Base-by-base conservation (phyloP, 768 basidiomycete genomes). In the Mycena polygramma region DNA sequence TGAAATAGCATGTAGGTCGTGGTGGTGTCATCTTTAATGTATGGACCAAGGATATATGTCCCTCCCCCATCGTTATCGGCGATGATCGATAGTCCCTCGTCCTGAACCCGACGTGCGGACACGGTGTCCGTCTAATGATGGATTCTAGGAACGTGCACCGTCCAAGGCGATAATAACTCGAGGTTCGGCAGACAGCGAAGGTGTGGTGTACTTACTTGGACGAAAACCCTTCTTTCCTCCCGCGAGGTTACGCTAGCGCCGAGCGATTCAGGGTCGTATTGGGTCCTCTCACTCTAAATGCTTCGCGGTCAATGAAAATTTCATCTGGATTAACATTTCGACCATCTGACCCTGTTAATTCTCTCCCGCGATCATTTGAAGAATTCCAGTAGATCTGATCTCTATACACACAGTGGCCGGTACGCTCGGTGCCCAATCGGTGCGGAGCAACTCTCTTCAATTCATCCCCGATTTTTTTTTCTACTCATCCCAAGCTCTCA, bases 61-160 rank as follows among this genome's bases (percentile, higher is more conserved):
- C 6, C 48, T 39, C 11, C 46, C 41, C 14, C 59, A 26, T 45
- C 57, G 54, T 66, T 63, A 63, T 66, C 70, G 26, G 41, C 41
- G 59, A 62, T 58, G 52, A 67, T 67, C 70, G 70, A 66, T 66
- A 43, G 20, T 59, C 49, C 57, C 30, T 43, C 57, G 37, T 51
- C 30, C 39, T 30, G 22, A 35, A 30, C 43, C 68, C 51, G 48
- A 37, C 49, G 14, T 41, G 51, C 17, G 53, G 63, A 46, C 52
- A 20, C 65, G 60, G 66, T 70, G 69, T 51, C 39, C 39, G 17
- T 55, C 60, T 45, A 52, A 61, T 63, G 68, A 63, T 69, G 62
- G 55, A 69, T 57, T 52, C 62, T 13, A 63, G 61, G 62, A 69
- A 69, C 68, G 67, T 68, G 67, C 54, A 63, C 48, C 49, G 9